Evolutionary conservation across 441 rosid species (phyloP).

Genomic region (Populus tomentosa): DNA sequence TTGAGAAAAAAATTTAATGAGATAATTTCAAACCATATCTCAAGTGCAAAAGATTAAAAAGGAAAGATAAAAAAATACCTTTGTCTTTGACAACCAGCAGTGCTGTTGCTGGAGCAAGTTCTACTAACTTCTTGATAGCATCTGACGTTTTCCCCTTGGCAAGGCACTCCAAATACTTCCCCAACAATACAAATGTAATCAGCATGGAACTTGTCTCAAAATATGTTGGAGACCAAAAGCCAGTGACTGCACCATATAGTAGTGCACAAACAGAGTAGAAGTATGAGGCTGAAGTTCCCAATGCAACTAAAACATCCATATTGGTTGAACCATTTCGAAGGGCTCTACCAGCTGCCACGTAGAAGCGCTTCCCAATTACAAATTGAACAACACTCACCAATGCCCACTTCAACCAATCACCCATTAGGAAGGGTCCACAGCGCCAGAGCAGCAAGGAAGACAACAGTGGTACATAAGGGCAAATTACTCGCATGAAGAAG

Average conservation of each 20-base stretch:
- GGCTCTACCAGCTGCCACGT: conserved; percentile 94
- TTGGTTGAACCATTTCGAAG: conserved; percentile 97
- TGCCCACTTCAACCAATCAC: conserved; percentile 98
- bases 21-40: not conserved
- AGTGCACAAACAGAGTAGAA: conserved; percentile 94
- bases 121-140: conserved; percentile 96
- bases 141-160: conserved; percentile 99
- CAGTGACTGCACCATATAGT: conserved; percentile 89
- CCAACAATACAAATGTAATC: conserved; percentile 92
- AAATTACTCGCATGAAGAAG: conserved; percentile 81
- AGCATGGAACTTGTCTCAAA: conserved; percentile 98
- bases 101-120: conserved; percentile 96
- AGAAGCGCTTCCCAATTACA: conserved; percentile 95
- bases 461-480: conserved; percentile 79
- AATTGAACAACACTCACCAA: conserved; percentile 88
- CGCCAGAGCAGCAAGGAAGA: conserved; percentile 74
- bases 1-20: not conserved
- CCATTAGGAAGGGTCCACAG: conserved; percentile 92
- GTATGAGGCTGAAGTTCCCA: conserved; percentile 95
- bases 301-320: conserved; percentile 97
- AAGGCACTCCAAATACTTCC: conserved; percentile 92
- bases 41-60: not conserved
- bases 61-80: conserved; percentile 35
- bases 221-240: conserved; percentile 94
- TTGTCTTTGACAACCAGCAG: conserved; percentile 73